A percentile compares a stretch with the other conserved stretches of the same genome.
phyloP scores from a whole-genome alignment of 2,329 filamentous ascomycete species.

The Paracoccidioides lutzii region DNA sequence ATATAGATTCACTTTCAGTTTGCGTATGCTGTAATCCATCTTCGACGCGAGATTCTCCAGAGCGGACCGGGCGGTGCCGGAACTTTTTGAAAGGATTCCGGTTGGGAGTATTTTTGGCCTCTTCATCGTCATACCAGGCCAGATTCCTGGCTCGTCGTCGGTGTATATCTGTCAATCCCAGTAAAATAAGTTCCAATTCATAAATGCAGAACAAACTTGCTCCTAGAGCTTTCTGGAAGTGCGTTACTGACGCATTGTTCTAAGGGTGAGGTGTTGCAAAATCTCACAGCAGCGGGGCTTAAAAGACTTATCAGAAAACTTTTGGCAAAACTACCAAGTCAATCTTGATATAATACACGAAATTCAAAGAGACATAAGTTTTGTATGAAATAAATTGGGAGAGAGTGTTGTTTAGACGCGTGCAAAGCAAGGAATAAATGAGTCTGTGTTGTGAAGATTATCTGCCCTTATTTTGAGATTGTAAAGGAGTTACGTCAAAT shows the following conservation, averaged over 20 bases:
- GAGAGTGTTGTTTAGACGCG: too few relatives aligned
- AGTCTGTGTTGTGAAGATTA: neutral
- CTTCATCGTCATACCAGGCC: slow-evolving; percentile 32
- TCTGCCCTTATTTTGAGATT: neutral
- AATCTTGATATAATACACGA: too few relatives aligned
- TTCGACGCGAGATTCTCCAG: slow-evolving; percentile 17
- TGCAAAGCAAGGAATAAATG: too few relatives aligned
- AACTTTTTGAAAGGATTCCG: slow-evolving; percentile 33
- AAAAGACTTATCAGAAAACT: neutral
- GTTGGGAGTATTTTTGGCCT: slow-evolving; percentile 17
- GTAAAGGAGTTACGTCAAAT: neutral
- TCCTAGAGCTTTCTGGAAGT: neutral
- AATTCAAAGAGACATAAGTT: too few relatives aligned
- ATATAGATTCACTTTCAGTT: slow-evolving; percentile 15
- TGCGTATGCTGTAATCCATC: slow-evolving; percentile 13
- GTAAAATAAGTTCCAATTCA: neutral
- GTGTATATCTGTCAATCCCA: slow-evolving; percentile 24
- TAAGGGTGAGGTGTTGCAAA: neutral
- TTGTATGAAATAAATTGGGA: too few relatives aligned
- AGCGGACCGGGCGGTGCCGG: slow-evolving; percentile 17
- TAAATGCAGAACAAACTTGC: neutral
- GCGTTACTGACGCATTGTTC: neutral
- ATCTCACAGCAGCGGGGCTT: neutral
- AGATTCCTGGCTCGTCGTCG: slow-evolving; percentile 25
- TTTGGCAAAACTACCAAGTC: too few relatives aligned